Conservation (phyloP, 352 stramenopile genomes). For the Phytopythium montanum region DNA sequence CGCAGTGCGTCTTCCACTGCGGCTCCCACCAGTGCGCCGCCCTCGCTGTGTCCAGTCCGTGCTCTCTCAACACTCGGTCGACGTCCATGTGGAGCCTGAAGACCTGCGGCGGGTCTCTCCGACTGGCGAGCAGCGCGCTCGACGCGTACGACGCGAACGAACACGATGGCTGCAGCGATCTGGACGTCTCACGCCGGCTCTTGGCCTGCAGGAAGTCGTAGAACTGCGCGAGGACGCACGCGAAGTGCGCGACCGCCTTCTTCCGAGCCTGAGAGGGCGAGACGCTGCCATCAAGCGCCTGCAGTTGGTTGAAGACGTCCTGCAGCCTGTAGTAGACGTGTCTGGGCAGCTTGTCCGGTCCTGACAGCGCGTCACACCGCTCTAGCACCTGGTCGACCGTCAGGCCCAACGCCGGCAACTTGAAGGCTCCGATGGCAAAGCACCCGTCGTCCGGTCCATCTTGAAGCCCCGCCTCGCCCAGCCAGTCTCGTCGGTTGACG, state of each 20-base stretch:
- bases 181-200: not conserved
- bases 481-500: not conserved
- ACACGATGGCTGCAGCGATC: not conserved
- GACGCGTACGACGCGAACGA: not conserved
- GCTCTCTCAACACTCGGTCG: not conserved
- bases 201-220: not conserved
- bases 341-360: not conserved
- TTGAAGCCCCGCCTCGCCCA: not conserved
- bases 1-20: not conserved
- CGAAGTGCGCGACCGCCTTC: not conserved
- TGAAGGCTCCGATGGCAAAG: not conserved
- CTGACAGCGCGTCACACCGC: not conserved
- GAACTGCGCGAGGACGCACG: not conserved
- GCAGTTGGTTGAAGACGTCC: not conserved
- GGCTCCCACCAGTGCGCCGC: not conserved
- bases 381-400: not conserved
- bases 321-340: not conserved
- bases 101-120: not conserved
- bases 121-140: not conserved
- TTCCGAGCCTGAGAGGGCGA: not conserved
- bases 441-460: not conserved
- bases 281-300: not conserved
- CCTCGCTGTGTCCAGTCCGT: not conserved
- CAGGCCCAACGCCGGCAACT: not conserved
- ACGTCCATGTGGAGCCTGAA: conserved; percentile 4